Evolutionary conservation across 208 protist genomes (phyloP).

Genomic region (Leishmania tarentolae): DNA sequence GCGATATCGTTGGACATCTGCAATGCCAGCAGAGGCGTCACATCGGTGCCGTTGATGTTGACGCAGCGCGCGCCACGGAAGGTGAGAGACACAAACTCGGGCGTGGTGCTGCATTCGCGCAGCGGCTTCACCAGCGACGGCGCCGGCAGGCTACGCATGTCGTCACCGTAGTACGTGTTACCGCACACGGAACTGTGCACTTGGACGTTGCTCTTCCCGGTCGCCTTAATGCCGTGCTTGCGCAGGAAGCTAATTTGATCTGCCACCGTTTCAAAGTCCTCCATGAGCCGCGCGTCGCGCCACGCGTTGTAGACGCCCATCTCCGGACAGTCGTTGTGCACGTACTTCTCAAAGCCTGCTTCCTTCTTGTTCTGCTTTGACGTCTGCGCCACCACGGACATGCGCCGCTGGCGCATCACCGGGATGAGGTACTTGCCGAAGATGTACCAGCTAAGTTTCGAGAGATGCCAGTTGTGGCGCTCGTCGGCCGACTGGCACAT

Average conservation of each 20-base stretch:
- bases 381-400: conserved; percentile 90
- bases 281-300: conserved; percentile 82
- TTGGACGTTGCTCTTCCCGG: conserved; percentile 45
- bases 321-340: conserved; percentile 75
- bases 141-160: conserved; percentile 53
- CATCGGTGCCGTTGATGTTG: conserved; percentile 81
- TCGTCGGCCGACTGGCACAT: conserved; percentile 83
- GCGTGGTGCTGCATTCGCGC: conserved; percentile 60
- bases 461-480: conserved; percentile 89
- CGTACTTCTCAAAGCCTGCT: conserved; percentile 90
- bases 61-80: conserved; percentile 78
- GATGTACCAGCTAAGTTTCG: conserved; percentile 85
- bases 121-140: conserved; percentile 66
- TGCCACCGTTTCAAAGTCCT: conserved; percentile 74
- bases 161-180: conserved; percentile 77
- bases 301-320: conserved; percentile 93
- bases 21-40: conserved; percentile 81
- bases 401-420: conserved; percentile 73
- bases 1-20: conserved; percentile 89
- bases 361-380: conserved; percentile 87
- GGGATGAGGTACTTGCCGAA: conserved; percentile 75
- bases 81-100: conserved; percentile 86
- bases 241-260: conserved; percentile 83
- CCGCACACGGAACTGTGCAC: conserved; percentile 90
- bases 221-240: conserved; percentile 77